Percentiles rank a stretch among this genome's conserved stretches.
These are phyloP conservation scores for Laetiporus sulphureus DNA, from an alignment of 1,284 basidiomycete genomes.

Conservation along the genomic window DNA sequence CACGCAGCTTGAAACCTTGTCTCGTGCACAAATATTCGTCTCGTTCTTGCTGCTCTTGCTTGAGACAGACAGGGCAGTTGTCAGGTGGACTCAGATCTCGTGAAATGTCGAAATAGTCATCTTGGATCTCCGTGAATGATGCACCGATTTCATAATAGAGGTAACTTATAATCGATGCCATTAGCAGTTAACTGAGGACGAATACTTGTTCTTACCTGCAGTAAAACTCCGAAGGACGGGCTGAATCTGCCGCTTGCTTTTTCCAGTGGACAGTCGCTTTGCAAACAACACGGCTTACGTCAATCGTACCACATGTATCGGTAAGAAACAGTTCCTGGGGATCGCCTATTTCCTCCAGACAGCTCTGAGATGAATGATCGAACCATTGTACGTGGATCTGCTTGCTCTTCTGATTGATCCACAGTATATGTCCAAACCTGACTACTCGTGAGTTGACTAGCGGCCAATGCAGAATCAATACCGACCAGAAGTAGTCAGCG, in stretches of 20 bases:
- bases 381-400: constrained; percentile 63
- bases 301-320: constrained; percentile 42
- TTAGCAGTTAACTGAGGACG: neutral
- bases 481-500: constrained; percentile 57
- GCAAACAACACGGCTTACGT: constrained; percentile 33
- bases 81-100: constrained; percentile 28
- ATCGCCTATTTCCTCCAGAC: constrained; percentile 49
- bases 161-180: constrained; percentile 15
- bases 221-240: constrained; percentile 38
- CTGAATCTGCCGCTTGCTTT: neutral
- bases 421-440: constrained; percentile 63
- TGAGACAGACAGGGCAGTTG: constrained; percentile 45
- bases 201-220: constrained; percentile 41
- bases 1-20: constrained; percentile 38
- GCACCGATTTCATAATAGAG: constrained; percentile 23
- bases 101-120: neutral
- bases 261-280: constrained; percentile 35
- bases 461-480: neutral
- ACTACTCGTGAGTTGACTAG: neutral
- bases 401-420: constrained; percentile 35
- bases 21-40: constrained; percentile 16
- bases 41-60: constrained; percentile 25
- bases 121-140: constrained; percentile 27
- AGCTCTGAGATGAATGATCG: constrained; percentile 53
- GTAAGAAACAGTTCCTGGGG: constrained; percentile 60